phyloP scores from a whole-genome alignment of 2,329 filamentous ascomycete genomes.

The Chaetomium olivaceum region DNA sequence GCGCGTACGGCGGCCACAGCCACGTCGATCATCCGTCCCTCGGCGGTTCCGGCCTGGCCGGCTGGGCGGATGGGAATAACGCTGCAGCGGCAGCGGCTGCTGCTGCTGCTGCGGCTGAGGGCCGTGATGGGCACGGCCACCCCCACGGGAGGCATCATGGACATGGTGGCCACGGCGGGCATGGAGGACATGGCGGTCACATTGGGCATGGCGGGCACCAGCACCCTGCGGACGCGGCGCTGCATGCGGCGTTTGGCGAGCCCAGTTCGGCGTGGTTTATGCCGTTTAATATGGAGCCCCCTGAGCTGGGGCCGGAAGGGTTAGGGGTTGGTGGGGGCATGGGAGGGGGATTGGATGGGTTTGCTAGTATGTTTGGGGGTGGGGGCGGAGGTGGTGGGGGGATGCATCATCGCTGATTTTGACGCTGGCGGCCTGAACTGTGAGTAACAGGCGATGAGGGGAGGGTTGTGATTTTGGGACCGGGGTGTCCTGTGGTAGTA shows the following conservation, averaged over 20 bases:
- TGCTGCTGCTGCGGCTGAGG: slow-evolving; percentile 15
- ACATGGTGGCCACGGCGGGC: slow-evolving; percentile 4
- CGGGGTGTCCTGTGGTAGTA: background rate
- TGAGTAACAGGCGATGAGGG: background rate
- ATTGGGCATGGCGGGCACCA: slow-evolving; percentile 26
- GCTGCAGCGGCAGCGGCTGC: background rate
- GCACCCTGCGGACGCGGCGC: slow-evolving; percentile 34
- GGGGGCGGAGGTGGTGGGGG: slow-evolving; percentile 39
- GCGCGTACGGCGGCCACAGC: slow-evolving; percentile 56
- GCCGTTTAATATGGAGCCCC: slow-evolving; percentile 87
- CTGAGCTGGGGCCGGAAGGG: slow-evolving; percentile 56
- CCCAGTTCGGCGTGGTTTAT: slow-evolving; percentile 80
- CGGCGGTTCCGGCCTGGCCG: slow-evolving; percentile 44
- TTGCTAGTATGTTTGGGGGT: slow-evolving; percentile 51
- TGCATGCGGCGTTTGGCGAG: slow-evolving; percentile 42
- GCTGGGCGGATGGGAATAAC: slow-evolving; percentile 34
- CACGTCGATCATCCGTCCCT: slow-evolving; percentile 47
- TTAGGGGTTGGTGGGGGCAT: slow-evolving; percentile 35
- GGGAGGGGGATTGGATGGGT: slow-evolving; percentile 50
- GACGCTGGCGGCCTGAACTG: background rate
- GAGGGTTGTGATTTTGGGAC: background rate
- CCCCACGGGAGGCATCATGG: slow-evolving; percentile 17
- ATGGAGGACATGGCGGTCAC: slow-evolving; percentile 29
- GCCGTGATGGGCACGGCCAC: slow-evolving; percentile 28
- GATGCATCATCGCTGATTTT: slow-evolving; percentile 31